A percentile compares a stretch with the other conserved stretches of the same genome.
phyloP scores from a whole-genome alignment of 805 yeast species.

The Soucietia sequanensis region DNA sequence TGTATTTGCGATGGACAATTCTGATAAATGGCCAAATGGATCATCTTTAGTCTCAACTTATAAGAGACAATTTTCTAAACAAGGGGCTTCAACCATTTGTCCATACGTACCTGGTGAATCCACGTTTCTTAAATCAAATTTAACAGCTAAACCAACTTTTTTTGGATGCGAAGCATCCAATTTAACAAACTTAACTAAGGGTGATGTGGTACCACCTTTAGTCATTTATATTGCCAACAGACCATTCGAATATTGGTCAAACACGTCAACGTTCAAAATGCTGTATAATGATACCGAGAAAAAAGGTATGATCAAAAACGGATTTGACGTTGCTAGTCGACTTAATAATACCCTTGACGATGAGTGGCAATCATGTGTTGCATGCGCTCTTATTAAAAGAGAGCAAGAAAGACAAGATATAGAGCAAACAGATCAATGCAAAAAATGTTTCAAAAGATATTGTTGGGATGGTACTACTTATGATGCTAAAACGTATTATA shows the following conservation, averaged over 20 bases:
- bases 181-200: constrained; percentile 33
- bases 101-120: constrained; percentile 38
- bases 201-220: constrained; percentile 37
- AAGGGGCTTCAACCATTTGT: constrained; percentile 30
- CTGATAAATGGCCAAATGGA: constrained; percentile 35
- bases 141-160: constrained; percentile 40
- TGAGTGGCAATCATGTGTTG: constrained; percentile 39
- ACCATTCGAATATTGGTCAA: constrained; percentile 32
- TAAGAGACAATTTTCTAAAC: constrained; percentile 31
- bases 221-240: constrained; percentile 40
- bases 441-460: constrained; percentile 33
- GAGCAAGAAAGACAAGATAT: constrained; percentile 40
- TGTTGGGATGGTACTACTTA: constrained; percentile 38
- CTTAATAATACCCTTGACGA: constrained; percentile 35
- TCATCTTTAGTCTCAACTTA: constrained; percentile 29
- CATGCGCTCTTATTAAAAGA: constrained; percentile 40
- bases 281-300: constrained; percentile 34
- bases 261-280: constrained; percentile 33
- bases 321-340: constrained; percentile 32
- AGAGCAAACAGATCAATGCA: constrained; percentile 34
- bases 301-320: constrained; percentile 36
- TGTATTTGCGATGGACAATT: constrained; percentile 37
- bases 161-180: constrained; percentile 42
- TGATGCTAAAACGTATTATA: constrained; percentile 11
- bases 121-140: constrained; percentile 30